A percentile compares a stretch with the other conserved stretches of the same genome.
These are phyloP conservation scores for Penicillium mononematosum DNA, from an alignment of 495 filamentous ascomycete genomes.

Conservation along the genomic window DNA sequence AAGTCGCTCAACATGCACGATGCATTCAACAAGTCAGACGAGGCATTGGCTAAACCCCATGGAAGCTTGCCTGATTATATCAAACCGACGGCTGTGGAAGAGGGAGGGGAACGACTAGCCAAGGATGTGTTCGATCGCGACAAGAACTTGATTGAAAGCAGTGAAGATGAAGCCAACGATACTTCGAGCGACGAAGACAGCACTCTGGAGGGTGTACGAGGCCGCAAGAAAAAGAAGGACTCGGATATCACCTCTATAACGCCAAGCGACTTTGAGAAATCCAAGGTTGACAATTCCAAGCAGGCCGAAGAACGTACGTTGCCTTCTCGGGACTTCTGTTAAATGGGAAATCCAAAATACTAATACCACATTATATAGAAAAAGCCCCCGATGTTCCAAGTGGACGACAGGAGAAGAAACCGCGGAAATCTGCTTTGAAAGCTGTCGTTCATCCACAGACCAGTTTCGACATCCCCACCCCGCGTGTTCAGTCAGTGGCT, in stretches of 20 bases:
- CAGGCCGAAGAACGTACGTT: slow-evolving; percentile 66
- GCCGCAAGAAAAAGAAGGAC: slow-evolving; percentile 30
- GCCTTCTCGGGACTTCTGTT: background rate
- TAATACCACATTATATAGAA: slow-evolving; percentile 9
- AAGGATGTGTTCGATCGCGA: slow-evolving; percentile 72
- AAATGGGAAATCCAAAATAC: background rate
- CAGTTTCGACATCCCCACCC: slow-evolving; percentile 62
- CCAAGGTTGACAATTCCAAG: slow-evolving; percentile 14
- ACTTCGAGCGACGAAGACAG: slow-evolving; percentile 51
- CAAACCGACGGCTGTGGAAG: slow-evolving; percentile 33
- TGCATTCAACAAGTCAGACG: slow-evolving; percentile 66
- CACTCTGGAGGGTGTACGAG: slow-evolving; percentile 34
- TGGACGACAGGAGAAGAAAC: slow-evolving; percentile 21
- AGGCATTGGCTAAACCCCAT: slow-evolving; percentile 53
- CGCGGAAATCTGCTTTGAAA: slow-evolving; percentile 47
- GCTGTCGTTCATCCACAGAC: slow-evolving; percentile 76
- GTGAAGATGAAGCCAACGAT: slow-evolving; percentile 48
- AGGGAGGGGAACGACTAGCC: slow-evolving; percentile 58
- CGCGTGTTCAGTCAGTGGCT: slow-evolving; percentile 55
- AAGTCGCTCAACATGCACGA: slow-evolving; percentile 56
- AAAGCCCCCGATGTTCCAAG: slow-evolving; percentile 7
- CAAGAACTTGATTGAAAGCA: slow-evolving; percentile 48
- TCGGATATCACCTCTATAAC: slow-evolving; percentile 25
- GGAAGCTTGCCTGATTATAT: slow-evolving; percentile 54
- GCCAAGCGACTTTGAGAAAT: slow-evolving; percentile 22